phyloP scores from a whole-genome alignment of 495 filamentous ascomycete species.

The Podospora pseudopauciseta region DNA sequence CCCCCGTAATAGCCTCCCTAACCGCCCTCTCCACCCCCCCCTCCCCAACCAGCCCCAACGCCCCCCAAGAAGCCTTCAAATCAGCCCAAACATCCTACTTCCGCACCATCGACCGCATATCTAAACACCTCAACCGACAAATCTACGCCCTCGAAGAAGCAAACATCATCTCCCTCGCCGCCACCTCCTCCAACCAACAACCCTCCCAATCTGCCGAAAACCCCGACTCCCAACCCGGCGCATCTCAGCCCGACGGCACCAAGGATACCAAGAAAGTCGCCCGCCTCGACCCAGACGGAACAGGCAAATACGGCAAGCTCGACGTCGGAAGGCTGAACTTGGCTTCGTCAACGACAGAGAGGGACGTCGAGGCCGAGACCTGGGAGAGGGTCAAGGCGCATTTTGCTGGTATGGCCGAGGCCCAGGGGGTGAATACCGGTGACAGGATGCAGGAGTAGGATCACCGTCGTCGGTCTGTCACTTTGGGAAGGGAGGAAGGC shows the following conservation, averaged over 20 bases:
- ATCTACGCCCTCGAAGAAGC: slow-evolving; percentile 77
- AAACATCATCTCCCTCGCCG: slow-evolving; percentile 57
- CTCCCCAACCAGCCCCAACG: slow-evolving; percentile 8
- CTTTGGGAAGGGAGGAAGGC: slow-evolving; percentile 1
- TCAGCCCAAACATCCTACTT: slow-evolving; percentile 62
- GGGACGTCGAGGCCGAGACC: slow-evolving; percentile 74
- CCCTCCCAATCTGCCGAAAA: not conserved
- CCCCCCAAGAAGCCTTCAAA: slow-evolving; percentile 44
- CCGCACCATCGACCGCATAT: slow-evolving; percentile 62
- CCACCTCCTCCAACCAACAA: not conserved
- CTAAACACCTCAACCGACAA: slow-evolving; percentile 70
- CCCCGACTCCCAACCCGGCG: not conserved
- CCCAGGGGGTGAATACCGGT: not conserved
- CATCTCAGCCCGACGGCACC: slow-evolving; percentile 6
- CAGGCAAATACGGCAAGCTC: slow-evolving; percentile 57
- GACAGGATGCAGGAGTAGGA: slow-evolving; percentile 28
- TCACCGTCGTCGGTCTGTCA: not conserved
- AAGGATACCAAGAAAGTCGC: not conserved
- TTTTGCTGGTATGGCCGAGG: slow-evolving; percentile 18
- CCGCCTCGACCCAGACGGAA: slow-evolving; percentile 44
- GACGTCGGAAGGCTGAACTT: slow-evolving; percentile 86
- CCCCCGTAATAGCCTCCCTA: slow-evolving; percentile 64
- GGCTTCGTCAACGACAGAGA: slow-evolving; percentile 69
- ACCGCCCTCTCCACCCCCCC: slow-evolving; percentile 58
- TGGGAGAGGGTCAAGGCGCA: slow-evolving; percentile 57